Evolutionary conservation across 2,329 filamentous ascomycete genomes (phyloP).

Genomic region (Calonectria multiphialidica): DNA sequence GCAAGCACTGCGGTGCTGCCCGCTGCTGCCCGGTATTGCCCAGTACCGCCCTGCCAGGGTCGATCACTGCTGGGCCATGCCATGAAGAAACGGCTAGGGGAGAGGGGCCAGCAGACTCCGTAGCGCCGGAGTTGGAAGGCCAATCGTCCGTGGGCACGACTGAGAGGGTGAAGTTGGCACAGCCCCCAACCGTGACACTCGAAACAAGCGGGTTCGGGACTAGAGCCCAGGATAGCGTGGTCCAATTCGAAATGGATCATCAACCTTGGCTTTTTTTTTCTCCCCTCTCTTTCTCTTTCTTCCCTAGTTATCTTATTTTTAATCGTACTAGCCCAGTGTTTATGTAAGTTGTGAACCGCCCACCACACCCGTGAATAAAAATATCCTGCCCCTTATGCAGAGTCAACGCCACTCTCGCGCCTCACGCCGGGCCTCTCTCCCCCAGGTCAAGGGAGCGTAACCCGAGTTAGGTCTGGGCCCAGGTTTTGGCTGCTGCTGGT

Average conservation of each 20-base stretch:
- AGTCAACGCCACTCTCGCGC: background rate
- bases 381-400: background rate
- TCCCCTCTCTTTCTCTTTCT: background rate
- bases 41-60: no score
- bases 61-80: background rate
- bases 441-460: constrained; percentile 9
- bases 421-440: background rate
- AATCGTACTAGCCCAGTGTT: background rate
- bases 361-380: constrained; percentile 14
- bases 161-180: constrained; percentile 24
- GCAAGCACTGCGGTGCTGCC: background rate
- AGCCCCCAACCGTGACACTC: constrained; percentile 15
- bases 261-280: constrained; percentile 1
- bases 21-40: background rate
- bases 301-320: background rate
- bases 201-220: constrained; percentile 21
- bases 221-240: background rate
- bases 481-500: background rate
- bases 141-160: constrained; percentile 19
- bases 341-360: background rate
- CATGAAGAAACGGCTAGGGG: background rate
- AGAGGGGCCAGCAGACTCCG: background rate
- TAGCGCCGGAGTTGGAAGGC: constrained; percentile 24
- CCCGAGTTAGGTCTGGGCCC: constrained; percentile 7
- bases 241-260: background rate